Base-by-base conservation (phyloP, 2,329 filamentous ascomycete genomes). In the Didymella exigua region DNA sequence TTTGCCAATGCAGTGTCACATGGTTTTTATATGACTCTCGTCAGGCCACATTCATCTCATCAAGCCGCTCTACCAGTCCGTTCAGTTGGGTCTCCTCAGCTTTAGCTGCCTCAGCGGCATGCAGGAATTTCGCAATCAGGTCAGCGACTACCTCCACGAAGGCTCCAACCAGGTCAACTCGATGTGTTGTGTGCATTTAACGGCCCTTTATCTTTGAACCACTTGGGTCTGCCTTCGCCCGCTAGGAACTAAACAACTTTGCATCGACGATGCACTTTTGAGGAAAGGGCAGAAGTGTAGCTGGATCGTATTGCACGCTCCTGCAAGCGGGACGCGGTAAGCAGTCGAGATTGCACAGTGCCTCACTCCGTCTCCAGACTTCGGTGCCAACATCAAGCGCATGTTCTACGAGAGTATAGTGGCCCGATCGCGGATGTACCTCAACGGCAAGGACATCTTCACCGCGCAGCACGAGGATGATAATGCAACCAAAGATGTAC, bases 121-220 rank as follows among this genome's bases (percentile, higher is more conserved):
- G 13, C 1, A 41, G 33, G 9, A 33, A 40, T 9, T 13, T 33
- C 16, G n/a, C 14, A 1, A 45, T 10, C 2, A 45, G 21, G 4
- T 13, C 11, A n/a, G 49, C 41, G n/a, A 52, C 27, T 14, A 27
- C n/a, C 26, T 51, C 26, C 9, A 44, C 48, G 18, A 31, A 51
- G 4, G 18, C 40, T 51, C 40, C 24, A 38, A 27, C 49, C 41
- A 52, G 14, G 10, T 24, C 33, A 52, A n/a, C 10, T 52, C 41
- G 11, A 40, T 23, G 14, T 46, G 10, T n/a, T 11, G 19, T 50
- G 36, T 1, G 31, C 40, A 11, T 4, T 14, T n/a, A 13, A 16
- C 5, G n/a, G 11, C 7, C 24, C 8, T 9, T 36, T 9, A 10
- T 34, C n/a, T 10, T 6, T 34, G n/a, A 34, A 9, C 31, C 31